Conservation (phyloP, 2,329 filamentous ascomycete species). For the Alternaria incomplexa region DNA sequence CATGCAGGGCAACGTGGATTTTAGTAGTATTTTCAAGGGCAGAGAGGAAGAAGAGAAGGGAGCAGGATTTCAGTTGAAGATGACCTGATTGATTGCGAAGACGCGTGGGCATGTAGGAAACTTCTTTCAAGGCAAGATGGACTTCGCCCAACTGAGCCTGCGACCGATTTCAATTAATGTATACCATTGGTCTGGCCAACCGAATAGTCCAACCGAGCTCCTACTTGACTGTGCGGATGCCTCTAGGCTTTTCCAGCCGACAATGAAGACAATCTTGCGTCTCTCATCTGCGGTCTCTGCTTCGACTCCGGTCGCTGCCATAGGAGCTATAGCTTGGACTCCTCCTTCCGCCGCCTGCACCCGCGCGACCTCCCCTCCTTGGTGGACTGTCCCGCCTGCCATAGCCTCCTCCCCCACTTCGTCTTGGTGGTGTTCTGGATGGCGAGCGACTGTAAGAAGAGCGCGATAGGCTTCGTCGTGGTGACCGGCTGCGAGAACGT, state of each 20-base stretch:
- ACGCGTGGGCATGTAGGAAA: background rate
- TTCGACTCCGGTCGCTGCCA: slow-evolving; percentile 61
- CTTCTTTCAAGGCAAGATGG: background rate
- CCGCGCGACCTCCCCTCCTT: slow-evolving; percentile 21
- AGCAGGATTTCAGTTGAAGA: slow-evolving; percentile 53
- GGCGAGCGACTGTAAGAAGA: slow-evolving; percentile 51
- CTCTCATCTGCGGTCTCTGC: slow-evolving; percentile 38
- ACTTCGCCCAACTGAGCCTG: background rate
- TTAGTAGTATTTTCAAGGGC: slow-evolving; percentile 58
- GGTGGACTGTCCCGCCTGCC: slow-evolving; percentile 21
- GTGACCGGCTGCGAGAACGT: slow-evolving; percentile 52
- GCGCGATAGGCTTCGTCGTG: slow-evolving; percentile 49
- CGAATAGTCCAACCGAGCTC: background rate
- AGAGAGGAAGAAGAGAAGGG: slow-evolving; percentile 56
- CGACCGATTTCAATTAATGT: background rate
- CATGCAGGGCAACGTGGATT: slow-evolving; percentile 56
- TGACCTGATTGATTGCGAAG: slow-evolving; percentile 24
- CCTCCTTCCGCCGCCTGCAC: slow-evolving; percentile 51
- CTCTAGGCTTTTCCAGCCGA: background rate
- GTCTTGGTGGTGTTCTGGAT: slow-evolving; percentile 40
- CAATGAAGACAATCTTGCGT: background rate
- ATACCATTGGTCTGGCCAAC: background rate
- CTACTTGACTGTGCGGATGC: background rate
- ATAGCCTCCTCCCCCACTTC: slow-evolving; percentile 21
- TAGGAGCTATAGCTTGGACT: slow-evolving; percentile 70